These are phyloP conservation scores for Prunella vulgaris DNA, from an alignment of 257 asterid genomes.

Conservation along the genomic window DNA sequence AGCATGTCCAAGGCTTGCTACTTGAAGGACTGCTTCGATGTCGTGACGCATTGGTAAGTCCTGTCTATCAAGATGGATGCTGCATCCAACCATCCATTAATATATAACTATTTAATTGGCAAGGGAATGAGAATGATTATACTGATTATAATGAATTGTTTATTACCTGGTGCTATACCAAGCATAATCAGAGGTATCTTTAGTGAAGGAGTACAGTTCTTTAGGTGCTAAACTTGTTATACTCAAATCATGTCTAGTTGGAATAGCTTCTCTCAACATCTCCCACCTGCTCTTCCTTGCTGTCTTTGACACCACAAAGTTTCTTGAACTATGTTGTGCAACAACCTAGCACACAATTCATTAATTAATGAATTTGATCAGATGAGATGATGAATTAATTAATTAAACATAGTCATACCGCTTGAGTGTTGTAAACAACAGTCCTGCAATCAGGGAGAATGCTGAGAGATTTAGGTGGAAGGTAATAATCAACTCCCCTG, in stretches of 20 bases:
- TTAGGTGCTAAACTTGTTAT: slow-evolving; percentile 37
- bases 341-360: slow-evolving; percentile 38
- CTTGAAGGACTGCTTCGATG: slow-evolving; percentile 55
- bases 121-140: no score
- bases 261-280: slow-evolving; percentile 48
- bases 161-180: slow-evolving; percentile 82
- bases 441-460: slow-evolving; percentile 95
- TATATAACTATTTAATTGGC: background rate
- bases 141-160: no score
- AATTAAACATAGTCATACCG: slow-evolving; percentile 29
- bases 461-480: slow-evolving; percentile 72
- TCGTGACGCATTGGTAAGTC: slow-evolving; percentile 80
- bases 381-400: no score
- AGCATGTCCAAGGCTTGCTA: slow-evolving; percentile 94
- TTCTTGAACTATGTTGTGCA: slow-evolving; percentile 80
- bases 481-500: slow-evolving; percentile 54
- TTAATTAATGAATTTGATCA: no score
- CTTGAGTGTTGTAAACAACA: slow-evolving; percentile 66
- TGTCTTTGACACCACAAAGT: slow-evolving; percentile 36
- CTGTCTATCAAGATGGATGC: slow-evolving; percentile 35
- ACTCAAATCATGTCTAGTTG: slow-evolving; percentile 34
- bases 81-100: slow-evolving; percentile 7
- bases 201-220: slow-evolving; percentile 61
- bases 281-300: slow-evolving; percentile 55
- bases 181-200: slow-evolving; percentile 77